Percentiles rank a stretch among this genome's conserved stretches.
Conservation (phyloP, 371 early-diverging fungal species). For the Mortierella polycephala region DNA sequence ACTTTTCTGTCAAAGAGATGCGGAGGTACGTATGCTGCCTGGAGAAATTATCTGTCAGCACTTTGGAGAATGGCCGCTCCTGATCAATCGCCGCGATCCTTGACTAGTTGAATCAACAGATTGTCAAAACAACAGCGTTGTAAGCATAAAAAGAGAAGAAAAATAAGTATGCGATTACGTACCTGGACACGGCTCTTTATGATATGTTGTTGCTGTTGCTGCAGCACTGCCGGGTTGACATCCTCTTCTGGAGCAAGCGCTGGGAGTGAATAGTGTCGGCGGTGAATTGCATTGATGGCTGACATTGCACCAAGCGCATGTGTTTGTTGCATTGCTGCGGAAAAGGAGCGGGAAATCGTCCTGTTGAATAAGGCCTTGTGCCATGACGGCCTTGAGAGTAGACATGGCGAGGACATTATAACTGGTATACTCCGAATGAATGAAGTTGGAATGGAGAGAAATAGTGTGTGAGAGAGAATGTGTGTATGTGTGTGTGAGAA, state of each 20-base stretch:
- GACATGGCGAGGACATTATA: constrained; percentile 14
- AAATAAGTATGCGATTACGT: neutral
- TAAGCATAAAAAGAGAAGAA: neutral
- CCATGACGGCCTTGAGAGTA: constrained; percentile 12
- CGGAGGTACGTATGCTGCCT: constrained; percentile 92
- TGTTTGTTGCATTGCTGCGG: neutral
- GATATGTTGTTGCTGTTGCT: constrained; percentile 8
- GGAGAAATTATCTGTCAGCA: constrained; percentile 78
- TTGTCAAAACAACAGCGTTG: neutral
- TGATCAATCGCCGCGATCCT: constrained; percentile 57
- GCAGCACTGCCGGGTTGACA: neutral
- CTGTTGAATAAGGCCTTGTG: constrained; percentile 15
- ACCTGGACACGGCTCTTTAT: constrained; percentile 32
- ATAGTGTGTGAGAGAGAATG: neutral
- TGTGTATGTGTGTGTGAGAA: neutral
- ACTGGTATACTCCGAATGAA: neutral
- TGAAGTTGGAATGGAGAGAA: neutral
- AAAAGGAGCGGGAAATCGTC: neutral
- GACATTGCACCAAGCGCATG: neutral
- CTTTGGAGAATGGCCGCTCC: constrained; percentile 54
- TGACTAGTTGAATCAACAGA: constrained; percentile 22
- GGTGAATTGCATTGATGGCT: neutral
- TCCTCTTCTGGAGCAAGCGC: constrained; percentile 39
- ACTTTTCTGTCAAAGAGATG: constrained; percentile 92
- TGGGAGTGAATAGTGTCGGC: constrained; percentile 35